These are phyloP conservation scores for Isabelozyma rhagii DNA, from an alignment of 805 yeast species.

Conservation along the genomic window DNA sequence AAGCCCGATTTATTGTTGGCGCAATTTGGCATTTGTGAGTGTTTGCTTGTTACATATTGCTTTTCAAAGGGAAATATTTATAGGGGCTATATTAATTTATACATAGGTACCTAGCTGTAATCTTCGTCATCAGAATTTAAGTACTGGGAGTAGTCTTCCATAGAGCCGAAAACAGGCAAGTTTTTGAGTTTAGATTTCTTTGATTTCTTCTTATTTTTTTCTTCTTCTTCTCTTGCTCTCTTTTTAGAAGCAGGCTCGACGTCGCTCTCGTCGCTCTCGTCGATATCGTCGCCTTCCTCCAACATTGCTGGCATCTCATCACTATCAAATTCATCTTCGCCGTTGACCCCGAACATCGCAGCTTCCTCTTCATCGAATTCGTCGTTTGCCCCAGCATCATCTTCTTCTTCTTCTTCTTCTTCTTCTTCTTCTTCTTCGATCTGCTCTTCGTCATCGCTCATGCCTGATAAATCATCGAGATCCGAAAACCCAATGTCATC, in stretches of 20 bases:
- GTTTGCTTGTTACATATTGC: not conserved
- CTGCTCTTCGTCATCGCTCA: slow-evolving; percentile 42
- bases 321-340: slow-evolving; percentile 21
- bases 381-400: slow-evolving; percentile 12
- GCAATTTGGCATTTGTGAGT: not conserved
- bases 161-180: slow-evolving; percentile 84
- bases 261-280: slow-evolving; percentile 30
- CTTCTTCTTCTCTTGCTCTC: slow-evolving; percentile 22
- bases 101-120: slow-evolving; percentile 7
- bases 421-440: slow-evolving; percentile 21
- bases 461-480: slow-evolving; percentile 31
- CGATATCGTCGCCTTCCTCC: slow-evolving; percentile 19
- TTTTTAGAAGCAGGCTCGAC: slow-evolving; percentile 16
- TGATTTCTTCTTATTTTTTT: slow-evolving; percentile 24
- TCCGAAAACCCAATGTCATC: slow-evolving; percentile 47
- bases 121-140: slow-evolving; percentile 64
- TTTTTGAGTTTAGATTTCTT: slow-evolving; percentile 59
- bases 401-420: slow-evolving; percentile 15
- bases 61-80: not conserved
- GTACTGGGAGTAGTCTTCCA: slow-evolving; percentile 78
- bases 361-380: slow-evolving; percentile 16
- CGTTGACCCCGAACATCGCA: slow-evolving; percentile 15
- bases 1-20: not conserved
- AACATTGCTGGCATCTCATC: slow-evolving; percentile 8
- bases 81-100: too few species aligned